A percentile compares a stretch with the other conserved stretches of the same genome.
Conservation (phyloP, 2,329 filamentous ascomycete genomes). For the Orbilia quercus region DNA sequence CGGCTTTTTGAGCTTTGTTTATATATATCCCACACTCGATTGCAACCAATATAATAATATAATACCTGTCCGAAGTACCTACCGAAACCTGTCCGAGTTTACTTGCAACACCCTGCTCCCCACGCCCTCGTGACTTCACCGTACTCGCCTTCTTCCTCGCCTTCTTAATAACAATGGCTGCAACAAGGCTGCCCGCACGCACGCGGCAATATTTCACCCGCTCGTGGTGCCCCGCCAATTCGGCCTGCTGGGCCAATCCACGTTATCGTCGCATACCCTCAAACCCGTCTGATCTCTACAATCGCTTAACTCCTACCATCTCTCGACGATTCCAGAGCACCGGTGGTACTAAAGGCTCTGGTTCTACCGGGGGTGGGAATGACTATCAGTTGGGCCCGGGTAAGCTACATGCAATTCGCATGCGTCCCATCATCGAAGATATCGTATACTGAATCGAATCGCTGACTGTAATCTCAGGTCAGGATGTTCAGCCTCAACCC, state of each 20-base stretch:
- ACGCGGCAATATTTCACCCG: background rate
- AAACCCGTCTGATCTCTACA: background rate
- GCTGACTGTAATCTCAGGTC: constrained; percentile 30
- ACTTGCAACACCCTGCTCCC: background rate
- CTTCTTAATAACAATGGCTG: constrained; percentile 36
- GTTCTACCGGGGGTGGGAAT: constrained; percentile 55
- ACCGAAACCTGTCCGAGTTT: background rate
- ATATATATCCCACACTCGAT: background rate
- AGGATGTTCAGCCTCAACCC: constrained; percentile 59
- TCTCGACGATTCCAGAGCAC: constrained; percentile 44
- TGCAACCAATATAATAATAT: no score
- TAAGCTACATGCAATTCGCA: constrained; percentile 36
- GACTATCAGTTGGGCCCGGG: constrained; percentile 60
- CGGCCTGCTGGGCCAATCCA: background rate
- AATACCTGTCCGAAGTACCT: no score
- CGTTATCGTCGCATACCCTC: background rate
- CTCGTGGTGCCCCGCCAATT: constrained; percentile 10
- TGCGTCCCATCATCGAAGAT: constrained; percentile 1
- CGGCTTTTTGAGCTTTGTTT: background rate
- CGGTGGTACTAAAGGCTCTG: constrained; percentile 10
- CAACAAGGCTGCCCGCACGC: constrained; percentile 22
- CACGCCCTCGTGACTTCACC: constrained; percentile 36
- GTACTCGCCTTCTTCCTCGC: constrained; percentile 15
- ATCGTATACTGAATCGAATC: constrained; percentile 22
- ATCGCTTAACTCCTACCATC: background rate